Conservation (phyloP, 495 filamentous ascomycete genomes). For the Stereocaulon alpinum region DNA sequence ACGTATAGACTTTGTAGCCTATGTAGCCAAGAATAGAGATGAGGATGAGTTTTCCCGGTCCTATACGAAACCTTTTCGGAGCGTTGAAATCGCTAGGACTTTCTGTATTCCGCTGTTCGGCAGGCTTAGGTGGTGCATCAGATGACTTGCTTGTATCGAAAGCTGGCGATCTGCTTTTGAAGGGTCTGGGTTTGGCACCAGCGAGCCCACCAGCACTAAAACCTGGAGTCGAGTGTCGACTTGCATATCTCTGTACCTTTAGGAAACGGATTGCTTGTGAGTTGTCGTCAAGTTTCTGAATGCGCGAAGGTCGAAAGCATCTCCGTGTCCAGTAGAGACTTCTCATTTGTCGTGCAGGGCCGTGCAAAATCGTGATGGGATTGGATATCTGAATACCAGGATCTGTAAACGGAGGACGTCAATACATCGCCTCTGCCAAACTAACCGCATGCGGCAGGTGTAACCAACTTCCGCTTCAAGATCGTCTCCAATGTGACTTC, state of each 20-base stretch:
- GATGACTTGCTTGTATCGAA: neutral
- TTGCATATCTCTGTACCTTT: neutral
- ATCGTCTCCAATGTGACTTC: neutral
- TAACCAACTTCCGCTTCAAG: neutral
- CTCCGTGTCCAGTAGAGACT: neutral
- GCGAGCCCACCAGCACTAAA: neutral
- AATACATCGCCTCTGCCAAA: neutral
- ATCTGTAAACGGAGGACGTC: neutral
- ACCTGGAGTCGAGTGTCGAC: neutral
- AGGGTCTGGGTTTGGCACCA: neutral
- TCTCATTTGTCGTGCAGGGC: neutral
- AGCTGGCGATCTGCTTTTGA: neutral
- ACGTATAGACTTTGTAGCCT: constrained; percentile 13
- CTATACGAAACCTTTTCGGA: neutral
- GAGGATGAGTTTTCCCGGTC: constrained; percentile 20
- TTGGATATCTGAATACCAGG: neutral
- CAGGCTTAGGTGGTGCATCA: neutral
- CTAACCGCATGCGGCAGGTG: constrained; percentile 7
- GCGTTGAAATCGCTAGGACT: neutral
- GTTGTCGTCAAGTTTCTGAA: neutral
- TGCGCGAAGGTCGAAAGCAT: neutral
- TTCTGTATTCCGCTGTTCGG: neutral
- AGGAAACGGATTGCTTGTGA: neutral
- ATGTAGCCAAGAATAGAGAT: constrained; percentile 1
- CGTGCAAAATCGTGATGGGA: neutral